These are phyloP conservation scores for Penicillium odoratum DNA, from an alignment of 495 filamentous ascomycete species.

Conservation along the genomic window DNA sequence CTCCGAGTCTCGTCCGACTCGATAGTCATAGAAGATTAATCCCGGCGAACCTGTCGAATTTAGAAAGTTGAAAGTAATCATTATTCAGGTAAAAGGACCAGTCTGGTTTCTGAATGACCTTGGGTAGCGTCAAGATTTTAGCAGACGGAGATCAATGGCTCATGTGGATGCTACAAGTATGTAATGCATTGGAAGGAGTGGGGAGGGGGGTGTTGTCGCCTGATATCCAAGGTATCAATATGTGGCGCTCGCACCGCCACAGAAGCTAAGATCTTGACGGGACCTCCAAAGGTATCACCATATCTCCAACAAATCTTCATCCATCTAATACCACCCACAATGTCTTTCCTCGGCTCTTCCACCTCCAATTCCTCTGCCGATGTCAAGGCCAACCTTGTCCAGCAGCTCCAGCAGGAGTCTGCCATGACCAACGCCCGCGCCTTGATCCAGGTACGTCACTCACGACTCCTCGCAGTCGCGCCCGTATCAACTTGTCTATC, in stretches of 20 bases:
- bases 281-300: not conserved
- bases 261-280: conserved; percentile 12
- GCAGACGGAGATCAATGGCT: too few species aligned
- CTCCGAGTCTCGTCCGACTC: too few species aligned
- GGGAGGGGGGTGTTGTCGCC: not conserved
- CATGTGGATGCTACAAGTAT: too few species aligned
- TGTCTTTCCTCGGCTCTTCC: conserved; percentile 45
- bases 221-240: not conserved
- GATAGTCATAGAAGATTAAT: too few species aligned
- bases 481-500: not conserved
- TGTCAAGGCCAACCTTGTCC: conserved; percentile 68
- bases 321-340: conserved; percentile 21
- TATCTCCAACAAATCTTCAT: conserved; percentile 1
- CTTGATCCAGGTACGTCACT: conserved; percentile 66
- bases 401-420: conserved; percentile 71
- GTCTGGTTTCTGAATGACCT: too few species aligned
- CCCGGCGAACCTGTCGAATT: too few species aligned
- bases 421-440: conserved; percentile 72
- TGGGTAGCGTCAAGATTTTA: too few species aligned
- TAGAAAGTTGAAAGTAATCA: too few species aligned
- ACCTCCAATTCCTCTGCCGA: conserved; percentile 39
- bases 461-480: not conserved
- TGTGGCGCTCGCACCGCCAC: conserved; percentile 22
- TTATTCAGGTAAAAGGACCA: too few species aligned
- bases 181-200: too few species aligned